Evolutionary conservation across 768 basidiomycete species (phyloP), one percentile per base, ranked within the genome.

Genomic region (Termitomyces sp.): DNA sequence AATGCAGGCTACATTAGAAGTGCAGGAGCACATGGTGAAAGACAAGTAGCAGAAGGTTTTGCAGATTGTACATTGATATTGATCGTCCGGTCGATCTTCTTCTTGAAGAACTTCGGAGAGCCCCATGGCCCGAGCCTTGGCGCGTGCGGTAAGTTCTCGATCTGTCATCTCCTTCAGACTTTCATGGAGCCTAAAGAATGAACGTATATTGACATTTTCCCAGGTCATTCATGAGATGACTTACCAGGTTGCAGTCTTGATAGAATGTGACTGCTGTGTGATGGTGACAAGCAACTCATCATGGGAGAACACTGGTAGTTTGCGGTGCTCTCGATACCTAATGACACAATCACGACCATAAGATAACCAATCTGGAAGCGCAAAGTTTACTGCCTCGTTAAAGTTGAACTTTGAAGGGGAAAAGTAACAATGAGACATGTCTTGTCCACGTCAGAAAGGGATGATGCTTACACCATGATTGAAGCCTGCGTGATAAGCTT

Each of bases 341-440:
- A 87, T 81, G 12, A 95, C 93, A 67, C 94, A 97, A 56, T 90
- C 90, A 40, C 90, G 82, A 35, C 92, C 97, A 61, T 83, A 85
- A 8, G 88, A 77, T 45, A 98, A 75, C 97, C 97, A 99, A 69
- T 98, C 94, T 25, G 95, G 92, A 27, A 97, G 77, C 11, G 97
- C 96, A 66, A 98, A 98, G 71, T 99, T 98, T 66, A 98, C 96
- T 4, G 96, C 97, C 75, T 98, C 97, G 70, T 98, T 98, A 77
- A 98, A 95, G 74, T 99, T 99, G 66, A 98, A 76, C 95, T 97
- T 65, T 17, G 66, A 58, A 54, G 49, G 49, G 48, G 53, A 9
- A 35, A 38, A 5, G 9, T 5, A 31, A 34, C 4, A 68, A 66
- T 60, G 56, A 66, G 63, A 61, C 57, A 53, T 59, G 57, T 19